phyloP scores from a whole-genome alignment of 2,329 filamentous ascomycete species.

The Ustulina deusta region DNA sequence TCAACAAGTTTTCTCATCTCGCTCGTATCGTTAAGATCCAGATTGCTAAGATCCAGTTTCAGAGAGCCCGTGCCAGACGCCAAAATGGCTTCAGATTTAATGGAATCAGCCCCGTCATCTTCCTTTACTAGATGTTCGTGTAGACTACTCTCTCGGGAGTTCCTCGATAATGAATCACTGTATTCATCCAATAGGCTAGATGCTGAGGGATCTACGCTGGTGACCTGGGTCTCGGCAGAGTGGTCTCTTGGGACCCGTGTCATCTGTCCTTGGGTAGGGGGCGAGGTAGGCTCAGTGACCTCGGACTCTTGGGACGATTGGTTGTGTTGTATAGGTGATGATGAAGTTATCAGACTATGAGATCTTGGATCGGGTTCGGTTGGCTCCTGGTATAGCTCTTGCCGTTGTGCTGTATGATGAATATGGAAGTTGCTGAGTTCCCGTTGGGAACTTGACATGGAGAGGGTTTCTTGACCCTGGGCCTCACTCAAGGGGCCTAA shows the following conservation, averaged over 20 bases:
- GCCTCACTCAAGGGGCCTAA: slow-evolving; percentile 9
- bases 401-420: neutral
- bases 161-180: slow-evolving; percentile 4
- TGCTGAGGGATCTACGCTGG: neutral
- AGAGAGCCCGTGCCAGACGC: neutral
- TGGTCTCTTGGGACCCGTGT: neutral
- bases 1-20: slow-evolving; percentile 43
- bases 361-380: neutral
- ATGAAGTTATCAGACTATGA: slow-evolving; percentile 13
- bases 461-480: slow-evolving; percentile 16
- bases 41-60: slow-evolving; percentile 30
- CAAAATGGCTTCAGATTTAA: slow-evolving; percentile 19
- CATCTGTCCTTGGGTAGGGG: slow-evolving; percentile 12
- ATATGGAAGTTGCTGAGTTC: slow-evolving; percentile 16
- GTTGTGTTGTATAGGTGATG: slow-evolving; percentile 18
- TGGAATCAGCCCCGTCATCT: slow-evolving; percentile 14
- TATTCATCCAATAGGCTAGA: slow-evolving; percentile 6
- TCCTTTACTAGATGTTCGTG: slow-evolving; percentile 20
- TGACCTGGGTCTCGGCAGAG: slow-evolving; percentile 9
- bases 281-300: neutral
- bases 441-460: slow-evolving; percentile 12
- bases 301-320: slow-evolving; percentile 4
- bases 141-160: slow-evolving; percentile 8
- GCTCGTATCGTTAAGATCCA: slow-evolving; percentile 25
- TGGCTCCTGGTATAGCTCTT: slow-evolving; percentile 18